phyloP scores from a whole-genome alignment of 331 rosid genomes.

The Acacia pycnantha region DNA sequence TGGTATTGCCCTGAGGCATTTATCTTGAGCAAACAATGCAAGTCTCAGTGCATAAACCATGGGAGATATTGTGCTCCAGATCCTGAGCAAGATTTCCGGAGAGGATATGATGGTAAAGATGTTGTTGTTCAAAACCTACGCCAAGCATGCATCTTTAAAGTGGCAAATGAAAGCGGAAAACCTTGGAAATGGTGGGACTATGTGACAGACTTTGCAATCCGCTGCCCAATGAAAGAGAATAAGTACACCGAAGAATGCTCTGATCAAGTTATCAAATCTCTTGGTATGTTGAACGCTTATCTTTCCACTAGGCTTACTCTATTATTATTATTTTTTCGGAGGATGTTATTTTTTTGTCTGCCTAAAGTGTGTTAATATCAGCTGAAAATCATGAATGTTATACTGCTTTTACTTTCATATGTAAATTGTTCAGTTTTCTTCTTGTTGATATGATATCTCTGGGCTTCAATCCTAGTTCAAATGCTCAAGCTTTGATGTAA shows the following conservation, averaged over 20 bases:
- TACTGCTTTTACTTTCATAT: background rate
- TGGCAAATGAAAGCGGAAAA: slow-evolving; percentile 82
- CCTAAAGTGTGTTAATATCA: background rate
- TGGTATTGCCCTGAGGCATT: slow-evolving; percentile 97
- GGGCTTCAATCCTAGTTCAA: background rate
- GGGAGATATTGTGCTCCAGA: slow-evolving; percentile 98
- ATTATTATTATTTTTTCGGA: background rate
- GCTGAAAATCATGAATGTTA: background rate
- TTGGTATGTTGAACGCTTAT: slow-evolving; percentile 58
- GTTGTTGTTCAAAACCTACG: slow-evolving; percentile 88
- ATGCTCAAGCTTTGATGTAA: background rate
- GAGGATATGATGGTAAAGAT: slow-evolving; percentile 92
- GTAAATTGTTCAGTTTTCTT: background rate
- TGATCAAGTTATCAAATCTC: slow-evolving; percentile 70
- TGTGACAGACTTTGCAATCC: slow-evolving; percentile 85
- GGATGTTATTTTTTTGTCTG: background rate
- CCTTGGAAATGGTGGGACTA: slow-evolving; percentile 99
- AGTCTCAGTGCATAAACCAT: slow-evolving; percentile 87
- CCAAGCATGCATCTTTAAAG: slow-evolving; percentile 87
- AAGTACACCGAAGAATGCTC: slow-evolving; percentile 75
- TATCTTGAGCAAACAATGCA: slow-evolving; percentile 77
- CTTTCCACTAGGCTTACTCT: background rate
- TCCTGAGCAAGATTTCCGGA: slow-evolving; percentile 87
- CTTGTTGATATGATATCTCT: background rate
- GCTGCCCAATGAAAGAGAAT: slow-evolving; percentile 88